Base-by-base conservation (phyloP, 306 rosid genomes). In the Trichosanthes truncata region DNA sequence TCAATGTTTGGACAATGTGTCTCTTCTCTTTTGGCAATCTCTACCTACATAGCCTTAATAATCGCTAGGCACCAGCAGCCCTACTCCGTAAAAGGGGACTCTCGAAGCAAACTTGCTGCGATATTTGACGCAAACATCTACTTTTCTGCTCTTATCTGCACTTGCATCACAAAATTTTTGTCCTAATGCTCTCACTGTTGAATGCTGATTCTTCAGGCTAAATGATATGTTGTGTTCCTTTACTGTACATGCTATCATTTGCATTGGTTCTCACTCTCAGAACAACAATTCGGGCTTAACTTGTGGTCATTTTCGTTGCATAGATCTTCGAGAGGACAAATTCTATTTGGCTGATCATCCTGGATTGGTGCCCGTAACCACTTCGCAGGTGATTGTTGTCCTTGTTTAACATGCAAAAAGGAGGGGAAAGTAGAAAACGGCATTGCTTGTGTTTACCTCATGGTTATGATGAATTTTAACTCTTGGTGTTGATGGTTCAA, bases 271-370 rank as follows among this genome's bases (percentile, higher is more conserved):
- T 72, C 10, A 51, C 17, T 48, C 35, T 73, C 6, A 18, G 53
- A 76, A 38, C 4, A 23, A 23, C 53, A 38, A 55, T 60, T n/a
- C 1, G 51, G 38, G 48, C 7, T 25, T 78, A 45, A 78, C 35
- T 41, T 35, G 9, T 36, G 56, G 56, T 35, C 31, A 9, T 38
- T 73, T 75, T 79, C 76, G 51, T 45, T 41, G 10, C 59, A 45
- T 84, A 94, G 98, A 94, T 89, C 98, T 94, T 77, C 91, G 97
- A 11, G 95, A 92, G 83, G 95, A 94, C 87, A 94, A 87, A 74
- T 91, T 84, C 84, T 94, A 94, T 85, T 81, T 94, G 89, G 87
- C 89, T 13, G 93, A 92, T 85, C 98, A 89, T 84, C 98, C 95
- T 14, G 97, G 98, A 74, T 45, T 92, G 85, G 91, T 88, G 78